Evolutionary conservation across 2,329 filamentous ascomycete genomes (phyloP), one percentile per base, ranked within the genome.

Genomic region (Coniochaeta pulveracea): DNA sequence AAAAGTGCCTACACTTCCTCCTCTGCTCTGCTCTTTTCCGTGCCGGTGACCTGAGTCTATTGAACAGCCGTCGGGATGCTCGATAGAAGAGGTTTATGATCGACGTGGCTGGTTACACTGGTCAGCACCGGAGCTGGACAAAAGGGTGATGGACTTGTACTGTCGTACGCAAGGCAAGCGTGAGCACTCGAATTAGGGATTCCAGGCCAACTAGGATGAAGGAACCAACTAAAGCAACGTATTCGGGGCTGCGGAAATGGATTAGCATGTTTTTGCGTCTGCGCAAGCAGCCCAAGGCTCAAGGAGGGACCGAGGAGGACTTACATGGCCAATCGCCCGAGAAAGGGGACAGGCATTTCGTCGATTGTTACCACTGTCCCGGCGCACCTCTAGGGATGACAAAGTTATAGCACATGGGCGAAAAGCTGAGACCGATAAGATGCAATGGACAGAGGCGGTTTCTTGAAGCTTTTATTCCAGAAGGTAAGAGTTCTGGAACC

Each of bases 141-240:
- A 26, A 32, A 33, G 33, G 34, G 26, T 33, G 19, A 21, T n/a
- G n/a, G n/a, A n/a, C n/a, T n/a, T n/a, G n/a, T n/a, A n/a, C n/a
- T n/a, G n/a, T 61, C 80, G 54, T 62, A 88, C 82, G 91, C 26
- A 98, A 71, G 22, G 85, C 84, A 40, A 95, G 72, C 2, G 91
- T 96, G 40, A 94, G 73, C 37, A 93, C 65, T 47, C 89, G 78
- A 47, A 94, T 80, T 39, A 93, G 50, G 36, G 78, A 77, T 57
- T 98, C 91, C 43, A 94, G 68, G 29, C 76, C 69, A 37, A 96
- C 79, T 23, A 98, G 72, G 34, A 85, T 49, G 48, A 96, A 82
- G 6, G 89, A 96, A 35, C 78, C 76, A 29, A 91, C 59, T 26
- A 98, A 73, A 24, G 88, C 85, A 41, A 93, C 60, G 61, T 96